These are phyloP conservation scores for Stenogyne calaminthoides DNA, from an alignment of 305 asterid species.

Conservation along the genomic window DNA sequence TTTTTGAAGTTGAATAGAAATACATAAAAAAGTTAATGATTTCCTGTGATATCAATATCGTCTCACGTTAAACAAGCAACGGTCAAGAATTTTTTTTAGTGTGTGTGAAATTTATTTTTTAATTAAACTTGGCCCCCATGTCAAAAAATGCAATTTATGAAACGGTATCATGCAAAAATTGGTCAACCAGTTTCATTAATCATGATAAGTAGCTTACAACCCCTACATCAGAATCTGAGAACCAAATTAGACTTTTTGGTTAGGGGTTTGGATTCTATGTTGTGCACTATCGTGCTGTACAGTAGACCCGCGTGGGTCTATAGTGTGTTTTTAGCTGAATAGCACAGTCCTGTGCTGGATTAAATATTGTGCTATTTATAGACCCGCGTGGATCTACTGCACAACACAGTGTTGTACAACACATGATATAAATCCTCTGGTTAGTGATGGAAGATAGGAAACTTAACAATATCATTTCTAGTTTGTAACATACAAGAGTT, in stretches of 20 bases:
- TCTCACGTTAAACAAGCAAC: not conserved
- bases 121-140: not conserved
- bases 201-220: not conserved
- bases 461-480: not conserved
- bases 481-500: no score
- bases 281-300: no score
- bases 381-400: no score
- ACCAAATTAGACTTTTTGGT: not conserved
- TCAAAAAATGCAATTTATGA: not conserved
- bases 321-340: no score
- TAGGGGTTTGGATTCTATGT: no score
- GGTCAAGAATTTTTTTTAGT: not conserved
- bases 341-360: no score
- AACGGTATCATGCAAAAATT: not conserved
- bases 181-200: not conserved
- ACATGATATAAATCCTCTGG: no score
- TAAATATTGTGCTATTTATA: no score
- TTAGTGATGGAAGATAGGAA: not conserved
- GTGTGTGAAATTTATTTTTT: not conserved
- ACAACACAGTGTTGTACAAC: no score
- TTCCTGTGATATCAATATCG: not conserved
- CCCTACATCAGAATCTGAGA: not conserved
- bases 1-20: not conserved
- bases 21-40: not conserved
- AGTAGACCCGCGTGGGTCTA: no score